phyloP scores from a whole-genome alignment of 805 yeast species.

The Kazachstania taianensis region DNA sequence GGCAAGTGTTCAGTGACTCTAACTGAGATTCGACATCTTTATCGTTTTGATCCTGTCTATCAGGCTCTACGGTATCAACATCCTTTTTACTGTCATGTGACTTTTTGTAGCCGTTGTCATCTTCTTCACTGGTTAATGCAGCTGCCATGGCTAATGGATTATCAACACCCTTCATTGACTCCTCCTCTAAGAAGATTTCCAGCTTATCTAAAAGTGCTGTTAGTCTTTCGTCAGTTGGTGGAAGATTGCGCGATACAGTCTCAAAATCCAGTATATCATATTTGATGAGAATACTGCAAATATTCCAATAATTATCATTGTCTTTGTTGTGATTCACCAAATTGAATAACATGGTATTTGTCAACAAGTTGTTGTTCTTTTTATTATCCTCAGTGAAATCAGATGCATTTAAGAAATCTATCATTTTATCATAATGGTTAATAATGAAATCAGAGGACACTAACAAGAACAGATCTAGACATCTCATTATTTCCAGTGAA shows the following conservation, averaged over 20 bases:
- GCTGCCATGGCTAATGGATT: slow-evolving; percentile 85
- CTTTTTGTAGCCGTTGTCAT: slow-evolving; percentile 28
- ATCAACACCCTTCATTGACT: slow-evolving; percentile 51
- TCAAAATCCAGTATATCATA: slow-evolving; percentile 58
- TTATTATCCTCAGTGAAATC: slow-evolving; percentile 33
- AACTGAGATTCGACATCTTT: slow-evolving; percentile 13
- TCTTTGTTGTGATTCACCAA: slow-evolving; percentile 17
- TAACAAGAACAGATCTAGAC: slow-evolving; percentile 52
- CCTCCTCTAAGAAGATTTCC: slow-evolving; percentile 41
- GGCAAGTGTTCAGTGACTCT: slow-evolving; percentile 11
- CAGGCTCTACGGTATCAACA: slow-evolving; percentile 1
- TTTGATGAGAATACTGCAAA: slow-evolving; percentile 51
- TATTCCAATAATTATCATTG: slow-evolving; percentile 30
- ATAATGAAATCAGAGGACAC: slow-evolving; percentile 38
- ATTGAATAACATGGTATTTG: slow-evolving; percentile 41
- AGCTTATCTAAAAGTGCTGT: slow-evolving; percentile 34
- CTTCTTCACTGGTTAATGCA: slow-evolving; percentile 63
- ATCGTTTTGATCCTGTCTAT: slow-evolving; percentile 8
- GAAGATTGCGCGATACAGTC: slow-evolving; percentile 44
- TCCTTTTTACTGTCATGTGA: slow-evolving; percentile 1
- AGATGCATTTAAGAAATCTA: slow-evolving; percentile 42
- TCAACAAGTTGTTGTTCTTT: slow-evolving; percentile 50
- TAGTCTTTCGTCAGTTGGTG: slow-evolving; percentile 44
- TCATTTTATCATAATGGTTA: slow-evolving; percentile 36
- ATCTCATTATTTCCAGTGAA: slow-evolving; percentile 61